These are phyloP conservation scores for Fraxinus latifolia DNA, from an alignment of 305 asterid species.

Conservation along the genomic window DNA sequence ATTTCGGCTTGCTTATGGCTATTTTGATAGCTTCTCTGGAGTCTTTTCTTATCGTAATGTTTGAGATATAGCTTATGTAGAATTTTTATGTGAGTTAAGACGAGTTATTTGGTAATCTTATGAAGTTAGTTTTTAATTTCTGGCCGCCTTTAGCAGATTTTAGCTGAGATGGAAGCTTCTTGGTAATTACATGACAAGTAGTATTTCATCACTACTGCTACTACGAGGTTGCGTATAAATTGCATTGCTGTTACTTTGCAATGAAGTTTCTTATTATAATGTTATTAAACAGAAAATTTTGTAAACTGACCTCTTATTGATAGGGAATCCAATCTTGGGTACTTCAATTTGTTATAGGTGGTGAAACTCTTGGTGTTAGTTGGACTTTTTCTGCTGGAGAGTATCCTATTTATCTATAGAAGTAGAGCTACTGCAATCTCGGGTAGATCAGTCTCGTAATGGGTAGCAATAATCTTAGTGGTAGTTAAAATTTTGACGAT, in stretches of 20 bases:
- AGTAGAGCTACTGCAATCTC: constrained; percentile 37
- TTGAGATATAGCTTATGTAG: constrained; percentile 43
- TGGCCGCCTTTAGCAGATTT: constrained; percentile 24
- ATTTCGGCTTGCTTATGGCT: constrained; percentile 47
- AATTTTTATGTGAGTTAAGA: constrained; percentile 32
- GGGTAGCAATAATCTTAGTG: constrained; percentile 60
- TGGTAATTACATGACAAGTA: constrained; percentile 24
- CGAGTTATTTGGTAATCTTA: constrained; percentile 23
- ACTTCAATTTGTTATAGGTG: constrained; percentile 2
- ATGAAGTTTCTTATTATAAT: not conserved
- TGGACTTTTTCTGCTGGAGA: not conserved
- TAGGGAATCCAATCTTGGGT: constrained; percentile 6
- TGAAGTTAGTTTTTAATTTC: constrained; percentile 19
- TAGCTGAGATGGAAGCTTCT: constrained; percentile 14
- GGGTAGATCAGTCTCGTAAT: constrained; percentile 44
- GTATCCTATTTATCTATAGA: constrained; percentile 14
- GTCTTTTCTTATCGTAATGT: constrained; percentile 39
- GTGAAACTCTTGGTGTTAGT: constrained; percentile 13
- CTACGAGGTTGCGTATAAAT: not conserved
- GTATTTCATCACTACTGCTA: constrained; percentile 9
- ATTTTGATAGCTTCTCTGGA: constrained; percentile 40
- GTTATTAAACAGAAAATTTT: not conserved
- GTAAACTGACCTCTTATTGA: constrained; percentile 13
- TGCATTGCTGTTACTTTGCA: constrained; percentile 13
- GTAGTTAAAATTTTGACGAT: constrained; percentile 57